A percentile compares a stretch with the other conserved stretches of the same genome.
phyloP scores from a whole-genome alignment of 108 stramenopile species.

The Fistulifera pelliculosa region DNA sequence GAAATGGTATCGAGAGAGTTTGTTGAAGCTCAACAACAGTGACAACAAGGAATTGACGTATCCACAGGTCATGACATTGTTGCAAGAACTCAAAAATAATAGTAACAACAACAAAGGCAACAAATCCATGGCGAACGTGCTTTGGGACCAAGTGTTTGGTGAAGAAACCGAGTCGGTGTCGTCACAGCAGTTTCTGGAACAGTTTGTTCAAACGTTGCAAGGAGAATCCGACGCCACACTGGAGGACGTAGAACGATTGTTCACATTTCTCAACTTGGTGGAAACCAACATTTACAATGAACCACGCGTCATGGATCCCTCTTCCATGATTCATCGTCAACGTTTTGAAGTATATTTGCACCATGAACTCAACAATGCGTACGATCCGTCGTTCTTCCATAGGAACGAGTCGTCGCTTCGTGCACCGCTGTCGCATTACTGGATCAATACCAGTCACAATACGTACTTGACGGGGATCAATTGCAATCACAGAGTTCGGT shows the following conservation, averaged over 20 bases:
- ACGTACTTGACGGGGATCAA: conserved; percentile 96
- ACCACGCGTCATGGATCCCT: not conserved
- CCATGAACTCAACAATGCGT: conserved; percentile 45
- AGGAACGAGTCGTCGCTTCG: conserved; percentile 18
- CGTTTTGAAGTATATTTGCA: conserved; percentile 51
- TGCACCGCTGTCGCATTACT: conserved; percentile 81
- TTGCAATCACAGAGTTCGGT: conserved; percentile 63
- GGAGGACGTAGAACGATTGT: conserved; percentile 34
- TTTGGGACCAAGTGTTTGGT: conserved; percentile 51
- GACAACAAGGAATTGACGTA: conserved; percentile 24
- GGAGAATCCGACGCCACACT: conserved; percentile 37
- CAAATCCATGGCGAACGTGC: conserved; percentile 7
- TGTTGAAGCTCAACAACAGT: not conserved
- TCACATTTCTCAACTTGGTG: conserved; percentile 35
- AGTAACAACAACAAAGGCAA: too few species aligned
- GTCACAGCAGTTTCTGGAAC: conserved; percentile 29
- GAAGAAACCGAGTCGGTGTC: conserved; percentile 26
- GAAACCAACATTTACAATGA: conserved; percentile 24
- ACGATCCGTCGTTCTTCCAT: conserved; percentile 42
- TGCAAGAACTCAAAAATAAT: conserved; percentile 28
- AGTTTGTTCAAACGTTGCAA: conserved; percentile 45
- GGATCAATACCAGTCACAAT: conserved; percentile 93
- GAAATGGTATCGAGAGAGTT: conserved; percentile 21
- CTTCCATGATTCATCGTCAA: conserved; percentile 18
- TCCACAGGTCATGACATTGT: conserved; percentile 33